phyloP scores from a whole-genome alignment of 116 monocot genomes.

The Trichopus zeylanicus region DNA sequence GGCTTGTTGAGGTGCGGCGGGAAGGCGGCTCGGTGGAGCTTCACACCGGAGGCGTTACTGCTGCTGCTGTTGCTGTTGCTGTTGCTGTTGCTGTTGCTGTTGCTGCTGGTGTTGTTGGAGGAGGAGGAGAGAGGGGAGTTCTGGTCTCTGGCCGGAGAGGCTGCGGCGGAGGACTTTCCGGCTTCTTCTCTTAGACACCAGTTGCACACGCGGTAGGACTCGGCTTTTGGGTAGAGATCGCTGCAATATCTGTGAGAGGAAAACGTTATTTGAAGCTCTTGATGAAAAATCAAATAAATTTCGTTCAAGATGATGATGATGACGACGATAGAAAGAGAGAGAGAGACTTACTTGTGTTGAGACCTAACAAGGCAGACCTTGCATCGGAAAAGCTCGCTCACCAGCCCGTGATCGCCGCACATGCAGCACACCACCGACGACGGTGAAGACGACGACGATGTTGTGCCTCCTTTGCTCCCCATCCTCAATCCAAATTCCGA shows the following conservation, averaged over 20 bases:
- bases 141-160: not conserved
- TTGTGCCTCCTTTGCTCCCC: conserved; percentile 10
- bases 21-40: conserved; percentile 12
- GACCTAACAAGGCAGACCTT: conserved; percentile 1
- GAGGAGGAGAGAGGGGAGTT: not conserved
- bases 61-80: not conserved
- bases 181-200: conserved; percentile 52
- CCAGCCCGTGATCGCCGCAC: not conserved
- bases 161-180: conserved; percentile 6
- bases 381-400: not conserved
- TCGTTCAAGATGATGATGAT: not conserved
- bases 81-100: not conserved
- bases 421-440: conserved; percentile 28
- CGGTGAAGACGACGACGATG: conserved; percentile 1
- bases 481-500: too few species aligned
- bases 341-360: not conserved
- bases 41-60: not conserved
- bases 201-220: conserved; percentile 37
- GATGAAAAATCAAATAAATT: too few species aligned
- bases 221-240: conserved; percentile 38
- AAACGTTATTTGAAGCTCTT: too few species aligned
- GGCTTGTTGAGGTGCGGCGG: conserved; percentile 28
- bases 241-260: conserved; percentile 40
- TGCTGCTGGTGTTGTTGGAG: not conserved
- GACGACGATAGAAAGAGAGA: not conserved